Evolutionary conservation across 257 asterid species (phyloP).

Genomic region (Solanum sitiens): DNA sequence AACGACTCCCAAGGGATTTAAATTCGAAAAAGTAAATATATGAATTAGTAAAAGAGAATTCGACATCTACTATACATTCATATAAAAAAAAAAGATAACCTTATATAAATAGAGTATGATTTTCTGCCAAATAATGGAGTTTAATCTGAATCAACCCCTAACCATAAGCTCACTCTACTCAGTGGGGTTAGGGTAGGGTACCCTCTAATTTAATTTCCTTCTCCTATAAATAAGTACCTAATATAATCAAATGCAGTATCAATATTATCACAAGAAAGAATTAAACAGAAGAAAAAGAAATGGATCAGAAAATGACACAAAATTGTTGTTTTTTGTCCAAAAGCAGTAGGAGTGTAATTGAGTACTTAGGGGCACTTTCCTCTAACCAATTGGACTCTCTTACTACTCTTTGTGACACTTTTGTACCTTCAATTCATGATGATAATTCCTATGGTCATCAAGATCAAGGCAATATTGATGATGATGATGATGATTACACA

Average conservation of each 20-base stretch:
- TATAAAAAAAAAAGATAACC: no score
- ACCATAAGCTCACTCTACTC: neutral
- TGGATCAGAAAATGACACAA: neutral
- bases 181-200: neutral
- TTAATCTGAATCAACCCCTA: neutral
- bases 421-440: neutral
- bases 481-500: neutral
- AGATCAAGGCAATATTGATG: neutral
- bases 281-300: neutral
- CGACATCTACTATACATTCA: neutral
- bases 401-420: neutral
- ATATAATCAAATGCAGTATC: neutral
- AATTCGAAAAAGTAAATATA: no score
- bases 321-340: neutral
- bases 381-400: neutral
- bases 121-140: neutral
- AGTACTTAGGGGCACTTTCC: neutral
- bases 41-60: neutral
- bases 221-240: neutral
- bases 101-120: neutral
- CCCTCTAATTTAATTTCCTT: no score
- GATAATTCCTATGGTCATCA: neutral
- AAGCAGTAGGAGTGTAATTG: neutral
- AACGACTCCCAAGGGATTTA: fast-evolving
- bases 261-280: neutral